Evolutionary conservation across 176 grass and related monocot genomes (phyloP), one percentile per base, ranked within the genome.

Genomic region (Aegilops tauschii): DNA sequence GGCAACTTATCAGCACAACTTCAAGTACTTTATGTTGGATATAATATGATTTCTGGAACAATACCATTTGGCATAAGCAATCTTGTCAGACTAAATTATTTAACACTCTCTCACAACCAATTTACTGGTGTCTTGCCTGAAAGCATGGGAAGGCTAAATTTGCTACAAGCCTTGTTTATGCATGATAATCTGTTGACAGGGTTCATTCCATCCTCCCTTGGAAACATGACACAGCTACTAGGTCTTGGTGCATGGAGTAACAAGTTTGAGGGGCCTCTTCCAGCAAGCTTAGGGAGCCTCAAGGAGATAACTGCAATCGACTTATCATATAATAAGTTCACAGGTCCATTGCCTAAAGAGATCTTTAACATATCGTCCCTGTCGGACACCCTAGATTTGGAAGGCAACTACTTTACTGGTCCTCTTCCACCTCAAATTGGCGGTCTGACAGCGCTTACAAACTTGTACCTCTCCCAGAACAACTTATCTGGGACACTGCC

Each of bases 51-150:
- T 0, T 67, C 40, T 0, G 92, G 92, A 31, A 56, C 3, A 1
- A 85, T 94, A 81, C 89, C 87, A 14, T 10, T 3, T 14, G 76
- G 35, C 21, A 83, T 94, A 1, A 44, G 83, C 0, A 94, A 94
- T 18, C 82, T 84, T 31, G 63, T 61, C 0, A 36, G 86, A 6
- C 67, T 94, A 12, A 65, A 74, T 10, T 13, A 31, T 16, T 50
- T 50, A 50, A 50, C 47, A n/a, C 42, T 89, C 34, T 89, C 29
- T 2, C 2, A 18, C 2, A 91, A 91, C 32, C 37, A 6, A 12
- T 71, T 94, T 11, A 68, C 11, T 3, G 87, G 92, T 49, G 62
- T 17, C 4, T 80, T 94, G 49, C 89, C 92, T 2, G 78, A 63
- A 39, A 84, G 73, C 59, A 80, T 94, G 4, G 83, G 83, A 21